Base-by-base conservation (phyloP, 2,329 filamentous ascomycete species). In the Calonectria pseudoturangicola region DNA sequence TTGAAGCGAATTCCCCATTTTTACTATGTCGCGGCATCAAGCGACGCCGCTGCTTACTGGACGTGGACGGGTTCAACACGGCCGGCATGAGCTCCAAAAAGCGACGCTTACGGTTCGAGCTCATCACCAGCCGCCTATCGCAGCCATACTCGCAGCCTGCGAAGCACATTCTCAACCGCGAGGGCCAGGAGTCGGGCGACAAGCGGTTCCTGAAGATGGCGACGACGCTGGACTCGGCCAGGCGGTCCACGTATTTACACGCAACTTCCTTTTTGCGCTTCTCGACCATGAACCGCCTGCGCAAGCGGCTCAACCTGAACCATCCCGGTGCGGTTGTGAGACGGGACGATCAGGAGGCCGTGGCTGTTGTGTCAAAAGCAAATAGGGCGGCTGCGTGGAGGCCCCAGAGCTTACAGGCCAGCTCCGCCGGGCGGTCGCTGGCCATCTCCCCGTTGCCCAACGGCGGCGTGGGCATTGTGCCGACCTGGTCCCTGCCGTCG, bases 61-160 rank as follows among this genome's bases (percentile, higher is more conserved):
- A 93, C 74, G 89, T 93, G 51, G 91, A 93, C 72, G 90, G 87
- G 67, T 89, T 86, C 64, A 85, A 87, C 76, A 90, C 88, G 0
- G 85, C 85, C 33, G 77, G 75, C n/a, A 75, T 91, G 70, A 81
- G 86, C 80, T 87, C 84, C 80, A 95, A 95, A 86, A 95, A 94
- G 82, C 90, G 93, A 28, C 88, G 93, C 4, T 84, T 94, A 4
- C 88, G 92, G 1, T 85, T 90, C 2, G 83, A 89, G 25, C 87
- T 94, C 51, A 90, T 94, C 79, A 95, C 93, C 1, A 94, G 92
- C 25, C 89, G 92, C 9, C 89, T 95, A 0, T 94, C 92, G 12
- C 89, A 88, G 60, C 92, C 93, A 1, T 95, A 91, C 82, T 94
- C 92, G 0, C 86, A 90, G 33, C 93, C 93, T 0, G 91, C 93